Conservation (phyloP, 2,329 filamentous ascomycete species). For the Akanthomyces uredinophilus region DNA sequence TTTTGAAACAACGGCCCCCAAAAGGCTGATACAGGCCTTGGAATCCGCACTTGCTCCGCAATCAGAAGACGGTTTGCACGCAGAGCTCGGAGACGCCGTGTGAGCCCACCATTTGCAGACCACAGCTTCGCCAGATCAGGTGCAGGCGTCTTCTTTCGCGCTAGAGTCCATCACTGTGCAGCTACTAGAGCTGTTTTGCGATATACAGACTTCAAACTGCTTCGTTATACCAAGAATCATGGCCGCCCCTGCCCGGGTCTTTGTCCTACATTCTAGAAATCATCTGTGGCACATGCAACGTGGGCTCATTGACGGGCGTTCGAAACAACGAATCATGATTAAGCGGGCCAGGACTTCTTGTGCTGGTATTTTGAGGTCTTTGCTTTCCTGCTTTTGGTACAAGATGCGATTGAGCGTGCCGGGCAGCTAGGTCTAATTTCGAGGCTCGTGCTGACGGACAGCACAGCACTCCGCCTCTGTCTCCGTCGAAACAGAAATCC, state of each 20-base stretch:
- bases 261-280: conserved; percentile 11
- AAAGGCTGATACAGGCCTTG: background rate
- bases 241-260: background rate
- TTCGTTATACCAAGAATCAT: background rate
- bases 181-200: background rate
- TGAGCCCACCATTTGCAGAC: background rate
- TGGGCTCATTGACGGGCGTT: background rate
- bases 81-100: conserved; percentile 5
- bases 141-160: background rate
- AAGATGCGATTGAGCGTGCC: background rate
- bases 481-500: background rate
- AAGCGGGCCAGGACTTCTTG: background rate
- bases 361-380: background rate
- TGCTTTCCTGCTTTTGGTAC: background rate
- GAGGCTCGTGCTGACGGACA: background rate
- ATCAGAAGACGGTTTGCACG: background rate
- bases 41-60: background rate
- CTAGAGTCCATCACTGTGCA: background rate
- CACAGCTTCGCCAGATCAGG: background rate
- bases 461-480: background rate
- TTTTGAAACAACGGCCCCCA: conserved; percentile 11
- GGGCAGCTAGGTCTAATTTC: background rate
- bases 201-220: background rate
- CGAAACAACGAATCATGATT: conserved; percentile 1
- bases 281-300: background rate